Evolutionary conservation across 768 basidiomycete species (phyloP), one percentile per base, ranked within the genome.

Genomic region (Psilocybe cyanescens): DNA sequence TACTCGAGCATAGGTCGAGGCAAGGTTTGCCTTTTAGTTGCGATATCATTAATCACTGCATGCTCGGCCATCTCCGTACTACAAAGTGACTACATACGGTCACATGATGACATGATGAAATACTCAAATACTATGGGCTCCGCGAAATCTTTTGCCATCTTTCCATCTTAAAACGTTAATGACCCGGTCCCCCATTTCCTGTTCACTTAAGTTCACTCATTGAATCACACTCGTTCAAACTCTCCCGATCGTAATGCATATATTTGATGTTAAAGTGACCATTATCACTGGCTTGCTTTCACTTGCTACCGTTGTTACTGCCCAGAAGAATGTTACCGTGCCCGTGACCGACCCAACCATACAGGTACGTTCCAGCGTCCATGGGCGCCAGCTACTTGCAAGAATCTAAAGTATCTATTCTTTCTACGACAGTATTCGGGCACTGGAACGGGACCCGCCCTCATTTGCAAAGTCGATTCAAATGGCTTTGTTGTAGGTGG

Each of bases 391-490:
- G 11, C 11, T 11, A 35, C 33, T 35, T 24, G 24, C 24, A 11
- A 35, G 11, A 35, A 35, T 35, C 2, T 35, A 12, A n/a, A 44
- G 14, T n/a, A 12, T 44, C 30, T 45, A 8, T 30, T 12, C 12
- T 47, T 24, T 33, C 14, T 14, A 12, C 6, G 4, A 6, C 17
- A 61, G 58, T 65, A 59, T 30, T 41, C 59, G 4, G 57, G 57
- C 14, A n/a, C 29, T 14, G 57, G 48, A 5, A 62, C 52, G 16
- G 52, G 57, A 12, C 48, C 52, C 41, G 64, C 60, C 12, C 9
- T 30, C 1, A 39, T 62, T 7, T 65, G 64, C 33, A 55, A 62
- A 48, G 14, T 61, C 17, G 55, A 58, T 17, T 12, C 53, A 9
- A 47, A 59, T 17, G 64, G 64, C 14, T 24, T 39, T 3, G 16